These are phyloP conservation scores for Scutellaria galericulata DNA, from an alignment of 257 asterid genomes.

Conservation along the genomic window DNA sequence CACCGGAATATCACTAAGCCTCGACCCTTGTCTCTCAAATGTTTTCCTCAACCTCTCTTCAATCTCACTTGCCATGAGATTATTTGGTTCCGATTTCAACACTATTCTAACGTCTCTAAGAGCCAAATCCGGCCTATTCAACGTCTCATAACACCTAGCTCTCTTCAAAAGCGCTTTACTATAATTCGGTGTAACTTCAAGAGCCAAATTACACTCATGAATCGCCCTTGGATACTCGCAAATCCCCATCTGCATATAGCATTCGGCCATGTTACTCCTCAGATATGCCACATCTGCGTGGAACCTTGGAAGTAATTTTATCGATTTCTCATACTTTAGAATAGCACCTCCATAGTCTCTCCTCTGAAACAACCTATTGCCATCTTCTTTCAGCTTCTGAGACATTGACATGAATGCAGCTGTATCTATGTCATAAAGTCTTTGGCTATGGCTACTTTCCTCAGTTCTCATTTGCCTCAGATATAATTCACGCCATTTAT, in stretches of 20 bases:
- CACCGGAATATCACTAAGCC: slow-evolving; percentile 41
- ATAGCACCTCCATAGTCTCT: slow-evolving; percentile 77
- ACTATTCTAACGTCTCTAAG: slow-evolving; percentile 66
- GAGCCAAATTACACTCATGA: slow-evolving; percentile 82
- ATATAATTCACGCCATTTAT: slow-evolving; percentile 51
- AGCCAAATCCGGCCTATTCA: slow-evolving; percentile 74
- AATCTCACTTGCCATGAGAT: slow-evolving; percentile 80
- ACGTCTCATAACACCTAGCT: slow-evolving; percentile 83
- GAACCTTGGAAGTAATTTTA: slow-evolving; percentile 75
- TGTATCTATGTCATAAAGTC: slow-evolving; percentile 61
- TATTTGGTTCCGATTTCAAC: slow-evolving; percentile 67
- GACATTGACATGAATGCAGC: slow-evolving; percentile 74
- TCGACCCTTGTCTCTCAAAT: slow-evolving; percentile 56
- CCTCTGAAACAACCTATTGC: slow-evolving; percentile 72
- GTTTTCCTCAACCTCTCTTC: slow-evolving; percentile 65
- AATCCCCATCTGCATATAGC: slow-evolving; percentile 82
- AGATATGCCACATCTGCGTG: slow-evolving; percentile 75
- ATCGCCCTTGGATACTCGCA: slow-evolving; percentile 80
- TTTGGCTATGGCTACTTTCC: slow-evolving; percentile 50
- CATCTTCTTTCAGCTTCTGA: slow-evolving; percentile 73
- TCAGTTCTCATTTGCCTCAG: slow-evolving; percentile 48
- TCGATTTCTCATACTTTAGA: slow-evolving; percentile 73
- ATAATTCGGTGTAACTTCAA: slow-evolving; percentile 78
- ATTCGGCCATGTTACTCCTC: slow-evolving; percentile 81
- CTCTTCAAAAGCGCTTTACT: slow-evolving; percentile 86